Evolutionary conservation across 2,329 filamentous ascomycete species (phyloP).

Genomic region (Botrytis squamosa): DNA sequence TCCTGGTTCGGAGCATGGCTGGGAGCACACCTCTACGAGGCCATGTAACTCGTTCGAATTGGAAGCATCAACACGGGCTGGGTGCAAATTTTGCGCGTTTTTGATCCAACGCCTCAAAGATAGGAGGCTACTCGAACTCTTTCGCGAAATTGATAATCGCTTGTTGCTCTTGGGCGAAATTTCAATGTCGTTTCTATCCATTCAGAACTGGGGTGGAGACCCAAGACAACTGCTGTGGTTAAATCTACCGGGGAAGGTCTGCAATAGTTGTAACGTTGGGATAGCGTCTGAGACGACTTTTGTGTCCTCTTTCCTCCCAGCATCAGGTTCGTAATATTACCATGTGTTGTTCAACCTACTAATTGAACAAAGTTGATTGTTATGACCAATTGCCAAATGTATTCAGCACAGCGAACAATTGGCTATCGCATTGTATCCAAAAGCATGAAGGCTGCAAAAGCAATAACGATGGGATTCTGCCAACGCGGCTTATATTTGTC

Average conservation of each 20-base stretch:
- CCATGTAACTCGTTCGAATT: background rate
- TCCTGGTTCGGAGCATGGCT: background rate
- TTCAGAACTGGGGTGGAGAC: background rate
- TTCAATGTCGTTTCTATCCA: background rate
- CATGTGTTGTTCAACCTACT: background rate
- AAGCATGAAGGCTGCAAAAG: background rate
- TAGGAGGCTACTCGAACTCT: fast-evolving
- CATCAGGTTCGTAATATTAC: background rate
- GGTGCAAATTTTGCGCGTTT: background rate
- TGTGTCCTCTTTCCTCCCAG: background rate
- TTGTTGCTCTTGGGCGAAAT: background rate
- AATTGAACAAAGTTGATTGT: fast-evolving
- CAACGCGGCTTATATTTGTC: background rate
- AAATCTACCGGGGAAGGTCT: background rate
- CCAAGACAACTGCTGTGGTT: background rate
- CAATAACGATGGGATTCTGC: fast-evolving
- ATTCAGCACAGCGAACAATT: background rate
- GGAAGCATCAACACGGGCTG: background rate
- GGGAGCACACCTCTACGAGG: background rate
- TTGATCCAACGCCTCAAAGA: background rate
- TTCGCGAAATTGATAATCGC: background rate
- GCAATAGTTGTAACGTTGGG: fast-evolving
- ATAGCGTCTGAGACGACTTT: too few relatives aligned
- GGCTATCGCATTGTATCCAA: background rate
- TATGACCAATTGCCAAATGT: background rate